Conservation (phyloP, 2,329 filamentous ascomycete genomes). For the Alternaria sp. region DNA sequence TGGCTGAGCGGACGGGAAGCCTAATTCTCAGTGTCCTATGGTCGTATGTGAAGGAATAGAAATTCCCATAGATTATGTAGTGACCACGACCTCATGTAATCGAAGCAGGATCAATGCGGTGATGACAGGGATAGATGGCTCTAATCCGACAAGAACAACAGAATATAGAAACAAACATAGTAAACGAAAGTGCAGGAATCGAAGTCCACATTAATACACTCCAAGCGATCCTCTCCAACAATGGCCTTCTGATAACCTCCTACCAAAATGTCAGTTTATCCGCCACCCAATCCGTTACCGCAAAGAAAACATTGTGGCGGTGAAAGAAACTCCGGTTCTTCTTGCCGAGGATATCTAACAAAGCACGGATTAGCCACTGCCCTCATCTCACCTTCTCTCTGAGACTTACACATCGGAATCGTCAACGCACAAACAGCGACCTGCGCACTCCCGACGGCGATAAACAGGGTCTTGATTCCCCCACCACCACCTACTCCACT, state of each 20-base stretch:
- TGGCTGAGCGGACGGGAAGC: not conserved
- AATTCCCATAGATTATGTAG: rapidly evolving
- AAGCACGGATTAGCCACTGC: not conserved
- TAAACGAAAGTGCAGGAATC: not conserved
- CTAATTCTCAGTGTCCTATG: not conserved
- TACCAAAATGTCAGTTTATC: slow-evolving; percentile 24
- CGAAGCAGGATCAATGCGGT: not conserved
- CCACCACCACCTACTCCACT: not conserved
- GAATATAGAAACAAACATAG: not conserved
- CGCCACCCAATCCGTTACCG: slow-evolving; percentile 38
- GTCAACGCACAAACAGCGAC: slow-evolving; percentile 76
- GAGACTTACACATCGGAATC: slow-evolving; percentile 76
- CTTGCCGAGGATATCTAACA: slow-evolving; percentile 44
- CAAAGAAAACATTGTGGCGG: slow-evolving; percentile 44
- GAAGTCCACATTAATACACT: not conserved
- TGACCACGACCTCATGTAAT: not conserved
- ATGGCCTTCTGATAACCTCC: not conserved
- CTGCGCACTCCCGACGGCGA: slow-evolving; percentile 76
- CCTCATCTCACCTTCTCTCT: not conserved
- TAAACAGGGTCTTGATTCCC: slow-evolving; percentile 72
- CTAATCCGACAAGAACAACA: not conserved
- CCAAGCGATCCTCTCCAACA: not conserved
- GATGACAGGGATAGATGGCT: not conserved
- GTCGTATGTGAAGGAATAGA: not conserved
- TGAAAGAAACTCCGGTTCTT: slow-evolving; percentile 44